Evolutionary conservation across 805 yeast genomes (phyloP).

Genomic region (Deakozyma indianensis): DNA sequence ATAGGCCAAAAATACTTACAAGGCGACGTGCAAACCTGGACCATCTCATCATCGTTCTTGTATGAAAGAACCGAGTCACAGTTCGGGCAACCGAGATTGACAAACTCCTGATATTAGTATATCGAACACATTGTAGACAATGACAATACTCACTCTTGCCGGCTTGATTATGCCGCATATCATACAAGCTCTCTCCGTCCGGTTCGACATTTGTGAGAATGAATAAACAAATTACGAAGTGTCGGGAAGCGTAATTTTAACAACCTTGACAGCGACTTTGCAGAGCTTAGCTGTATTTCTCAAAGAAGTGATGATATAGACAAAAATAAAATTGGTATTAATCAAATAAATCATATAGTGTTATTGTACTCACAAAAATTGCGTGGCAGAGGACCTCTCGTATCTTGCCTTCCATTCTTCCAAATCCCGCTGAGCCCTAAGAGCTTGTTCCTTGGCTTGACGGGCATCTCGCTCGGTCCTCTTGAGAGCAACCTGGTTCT

Average conservation of each 20-base stretch:
- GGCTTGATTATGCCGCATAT: slow-evolving; percentile 88
- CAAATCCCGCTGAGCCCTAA: not conserved
- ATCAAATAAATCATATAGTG: too few species aligned
- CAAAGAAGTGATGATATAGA: too few species aligned
- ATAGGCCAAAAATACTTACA: slow-evolving; percentile 18
- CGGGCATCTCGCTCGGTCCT: not conserved
- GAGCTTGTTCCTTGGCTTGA: not conserved
- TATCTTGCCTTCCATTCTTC: slow-evolving; percentile 1
- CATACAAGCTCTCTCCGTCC: slow-evolving; percentile 91
- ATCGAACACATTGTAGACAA: not conserved
- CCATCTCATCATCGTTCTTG: slow-evolving; percentile 66
- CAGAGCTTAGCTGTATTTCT: too few species aligned
- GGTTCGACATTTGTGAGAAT: slow-evolving; percentile 24
- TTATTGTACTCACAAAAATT: not conserved
- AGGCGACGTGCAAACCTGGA: slow-evolving; percentile 89
- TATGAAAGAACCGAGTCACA: slow-evolving; percentile 79
- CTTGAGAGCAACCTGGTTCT: not conserved
- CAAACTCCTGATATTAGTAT: slow-evolving; percentile 34
- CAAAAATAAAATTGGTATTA: too few species aligned
- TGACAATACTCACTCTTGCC: slow-evolving; percentile 32
- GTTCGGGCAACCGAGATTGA: slow-evolving; percentile 86
- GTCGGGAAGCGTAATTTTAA: too few species aligned
- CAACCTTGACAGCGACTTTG: too few species aligned
- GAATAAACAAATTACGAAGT: too few species aligned
- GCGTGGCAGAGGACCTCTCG: not conserved